phyloP scores from a whole-genome alignment of 2,329 filamentous ascomycete genomes.

The Colletotrichum orchidophilum region DNA sequence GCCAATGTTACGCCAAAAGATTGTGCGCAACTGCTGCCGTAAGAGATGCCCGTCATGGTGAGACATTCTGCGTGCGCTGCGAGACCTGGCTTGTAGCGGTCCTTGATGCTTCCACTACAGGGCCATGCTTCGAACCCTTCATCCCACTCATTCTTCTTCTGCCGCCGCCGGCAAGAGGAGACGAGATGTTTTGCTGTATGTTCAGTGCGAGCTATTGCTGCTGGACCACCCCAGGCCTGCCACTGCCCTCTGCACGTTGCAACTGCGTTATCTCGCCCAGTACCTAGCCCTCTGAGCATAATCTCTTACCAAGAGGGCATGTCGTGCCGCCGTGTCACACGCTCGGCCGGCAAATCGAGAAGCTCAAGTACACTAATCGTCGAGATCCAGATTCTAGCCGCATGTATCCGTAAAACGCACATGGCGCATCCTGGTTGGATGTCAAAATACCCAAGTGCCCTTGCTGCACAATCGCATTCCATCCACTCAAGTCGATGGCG shows the following conservation, averaged over 20 bases:
- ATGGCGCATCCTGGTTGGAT: background rate
- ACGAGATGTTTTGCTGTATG: background rate
- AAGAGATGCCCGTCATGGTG: constrained; percentile 20
- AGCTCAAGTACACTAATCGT: constrained; percentile 6
- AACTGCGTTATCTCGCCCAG: background rate
- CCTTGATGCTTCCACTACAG: background rate
- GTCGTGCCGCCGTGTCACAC: constrained; percentile 9
- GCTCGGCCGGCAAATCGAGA: constrained; percentile 2
- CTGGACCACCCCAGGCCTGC: background rate
- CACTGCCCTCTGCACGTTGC: background rate
- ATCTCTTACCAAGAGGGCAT: background rate
- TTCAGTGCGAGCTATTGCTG: background rate
- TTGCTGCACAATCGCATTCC: background rate
- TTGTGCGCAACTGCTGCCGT: background rate
- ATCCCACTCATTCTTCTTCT: constrained; percentile 10
- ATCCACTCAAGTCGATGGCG: background rate
- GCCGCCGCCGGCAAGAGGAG: background rate
- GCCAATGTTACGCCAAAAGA: background rate
- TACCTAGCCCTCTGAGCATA: background rate
- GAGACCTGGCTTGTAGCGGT: background rate
- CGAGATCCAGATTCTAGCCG: constrained; percentile 3
- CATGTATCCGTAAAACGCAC: background rate
- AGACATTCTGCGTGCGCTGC: constrained; percentile 20
- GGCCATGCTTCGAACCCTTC: background rate
- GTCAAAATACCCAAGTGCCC: background rate